Base-by-base conservation (phyloP, 2,329 filamentous ascomycete genomes). In the Clonostachys rhizophaga region DNA sequence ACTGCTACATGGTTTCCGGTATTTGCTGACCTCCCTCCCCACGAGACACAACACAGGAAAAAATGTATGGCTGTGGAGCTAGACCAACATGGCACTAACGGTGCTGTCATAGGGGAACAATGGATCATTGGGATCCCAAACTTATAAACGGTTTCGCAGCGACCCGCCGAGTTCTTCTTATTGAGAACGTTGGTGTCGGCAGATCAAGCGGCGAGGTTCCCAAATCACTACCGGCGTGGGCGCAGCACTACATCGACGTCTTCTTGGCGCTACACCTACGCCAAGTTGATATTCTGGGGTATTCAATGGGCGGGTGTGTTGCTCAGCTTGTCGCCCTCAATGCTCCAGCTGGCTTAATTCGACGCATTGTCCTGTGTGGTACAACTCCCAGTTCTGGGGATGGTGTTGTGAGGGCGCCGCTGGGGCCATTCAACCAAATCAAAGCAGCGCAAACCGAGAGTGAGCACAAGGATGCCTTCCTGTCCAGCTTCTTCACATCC, bases 181-280 rank as follows among this genome's bases (percentile, higher is more conserved):
- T 74, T 52, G 74, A 79, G 61, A 71, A 71, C 50, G 61, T 69
- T 1, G 75, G 75, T 33, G 66, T 75, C 9, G 75, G 75, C 5
- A 66, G 66, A 35, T 72, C 67, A 11, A 57, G 55, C 9, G 75
- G 75, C 34, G 43, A 59, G n/a, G 65, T 75, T 2, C 66, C 67
- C 7, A 57, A 57, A 48, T 59, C 53, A 6, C 56, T 61, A 39
- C 44, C 51, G 10, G 51, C 42, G n/a, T 66, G 62, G 61, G 63
- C 63, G 11, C 50, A 54, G 45, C 52, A 65, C 47, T 66, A 64
- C 54, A 52, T 63, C 33, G 57, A 64, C n/a, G 63, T 68, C 14
- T 61, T 68, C 24, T 48, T 50, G 33, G 64, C 59, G 4, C 66
- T 70, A 50, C 67, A 67, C 6, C 51, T 74, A n/a, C 34, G 47